Conservation (phyloP, 352 stramenopile genomes). For the Phytophthora sansomeana region DNA sequence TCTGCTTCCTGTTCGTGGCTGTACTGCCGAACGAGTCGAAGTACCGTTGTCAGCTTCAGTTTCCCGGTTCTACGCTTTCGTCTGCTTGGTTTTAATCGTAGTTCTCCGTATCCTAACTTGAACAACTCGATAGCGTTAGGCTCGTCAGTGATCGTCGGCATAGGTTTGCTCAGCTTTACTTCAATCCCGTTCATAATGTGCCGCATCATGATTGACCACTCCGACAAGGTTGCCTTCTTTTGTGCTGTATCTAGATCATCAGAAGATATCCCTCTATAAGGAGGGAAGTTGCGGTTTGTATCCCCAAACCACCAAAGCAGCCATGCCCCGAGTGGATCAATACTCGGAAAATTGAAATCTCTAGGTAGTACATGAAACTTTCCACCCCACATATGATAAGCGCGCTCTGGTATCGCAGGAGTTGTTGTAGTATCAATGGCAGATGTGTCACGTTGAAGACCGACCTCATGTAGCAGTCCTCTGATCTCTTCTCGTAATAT, state of each 20-base stretch:
- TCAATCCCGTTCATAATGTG: constrained; percentile 5
- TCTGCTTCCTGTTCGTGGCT: too few species aligned
- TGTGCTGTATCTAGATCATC: neutral
- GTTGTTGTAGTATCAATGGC: too few species aligned
- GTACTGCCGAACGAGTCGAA: neutral
- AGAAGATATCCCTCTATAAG: neutral
- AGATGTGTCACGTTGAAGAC: too few species aligned
- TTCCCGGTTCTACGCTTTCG: constrained; percentile 12
- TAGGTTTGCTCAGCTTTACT: neutral
- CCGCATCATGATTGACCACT: constrained; percentile 7
- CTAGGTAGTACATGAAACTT: constrained; percentile 3
- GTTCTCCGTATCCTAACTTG: constrained; percentile 1
- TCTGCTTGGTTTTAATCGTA: constrained; percentile 13
- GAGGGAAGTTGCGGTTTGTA: neutral
- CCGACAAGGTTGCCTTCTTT: neutral
- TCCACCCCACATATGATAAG: neutral
- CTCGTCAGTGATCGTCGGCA: constrained; percentile 2
- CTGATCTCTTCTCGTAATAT: constrained; percentile 1
- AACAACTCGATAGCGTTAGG: constrained; percentile 1
- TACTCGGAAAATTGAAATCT: constrained; percentile 1
- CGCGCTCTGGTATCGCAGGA: too few species aligned
- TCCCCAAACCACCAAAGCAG: constrained; percentile 3
- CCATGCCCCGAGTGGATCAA: constrained; percentile 4
- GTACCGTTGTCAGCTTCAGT: constrained; percentile 5
- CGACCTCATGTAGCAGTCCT: too few species aligned